phyloP scores from a whole-genome alignment of 2,329 filamentous ascomycete genomes.

The Verticillium longisporum region DNA sequence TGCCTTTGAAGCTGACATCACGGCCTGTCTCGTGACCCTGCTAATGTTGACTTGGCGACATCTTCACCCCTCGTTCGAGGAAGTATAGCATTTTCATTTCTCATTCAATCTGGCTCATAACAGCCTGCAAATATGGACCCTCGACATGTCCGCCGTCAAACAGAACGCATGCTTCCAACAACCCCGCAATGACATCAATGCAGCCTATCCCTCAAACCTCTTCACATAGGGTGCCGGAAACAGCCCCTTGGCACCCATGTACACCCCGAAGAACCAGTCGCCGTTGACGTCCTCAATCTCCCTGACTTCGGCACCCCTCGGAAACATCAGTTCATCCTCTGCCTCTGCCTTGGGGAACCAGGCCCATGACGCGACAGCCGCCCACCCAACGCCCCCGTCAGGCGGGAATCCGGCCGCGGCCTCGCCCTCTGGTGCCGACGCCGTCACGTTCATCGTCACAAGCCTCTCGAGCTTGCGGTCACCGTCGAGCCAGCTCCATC shows the following conservation, averaged over 20 bases:
- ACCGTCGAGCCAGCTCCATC: constrained; percentile 45
- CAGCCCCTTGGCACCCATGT: constrained; percentile 71
- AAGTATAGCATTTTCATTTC: not conserved
- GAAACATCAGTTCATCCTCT: constrained; percentile 76
- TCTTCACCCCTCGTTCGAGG: too few relatives aligned
- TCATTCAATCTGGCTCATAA: not conserved
- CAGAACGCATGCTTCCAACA: not conserved
- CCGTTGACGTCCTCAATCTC: constrained; percentile 85
- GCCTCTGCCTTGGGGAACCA: constrained; percentile 63
- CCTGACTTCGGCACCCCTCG: constrained; percentile 71
- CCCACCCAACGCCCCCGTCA: constrained; percentile 64
- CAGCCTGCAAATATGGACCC: not conserved
- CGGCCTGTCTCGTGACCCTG: too few relatives aligned
- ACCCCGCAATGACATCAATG: not conserved
- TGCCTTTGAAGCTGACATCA: too few relatives aligned
- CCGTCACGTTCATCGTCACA: constrained; percentile 44
- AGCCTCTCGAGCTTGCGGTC: constrained; percentile 35
- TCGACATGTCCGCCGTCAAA: not conserved
- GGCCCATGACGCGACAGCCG: constrained; percentile 62
- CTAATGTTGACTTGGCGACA: too few relatives aligned
- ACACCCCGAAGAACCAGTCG: constrained; percentile 84
- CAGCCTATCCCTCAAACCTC: constrained; percentile 17
- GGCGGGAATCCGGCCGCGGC: constrained; percentile 53
- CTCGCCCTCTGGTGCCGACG: constrained; percentile 27
- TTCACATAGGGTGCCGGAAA: constrained; percentile 75